These are phyloP conservation scores for Cladosporium sphaerospermum DNA, from an alignment of 2,329 filamentous ascomycete genomes.

Conservation along the genomic window DNA sequence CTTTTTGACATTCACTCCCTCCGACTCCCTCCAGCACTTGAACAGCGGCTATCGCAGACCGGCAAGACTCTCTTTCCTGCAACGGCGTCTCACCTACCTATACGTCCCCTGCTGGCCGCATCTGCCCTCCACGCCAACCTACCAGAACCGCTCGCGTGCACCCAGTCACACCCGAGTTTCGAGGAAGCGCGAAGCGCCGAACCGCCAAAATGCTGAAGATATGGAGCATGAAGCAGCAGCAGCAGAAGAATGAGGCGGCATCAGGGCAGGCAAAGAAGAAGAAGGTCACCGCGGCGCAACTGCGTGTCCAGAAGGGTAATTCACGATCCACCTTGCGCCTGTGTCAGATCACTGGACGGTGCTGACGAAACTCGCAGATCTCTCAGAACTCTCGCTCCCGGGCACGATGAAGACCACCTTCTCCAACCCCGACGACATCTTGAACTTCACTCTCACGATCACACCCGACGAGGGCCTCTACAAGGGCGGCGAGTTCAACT, in stretches of 20 bases:
- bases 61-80: neutral
- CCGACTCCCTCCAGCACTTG: neutral
- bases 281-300: slow-evolving; percentile 93
- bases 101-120: neutral
- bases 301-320: slow-evolving; percentile 90
- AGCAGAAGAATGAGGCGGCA: slow-evolving; percentile 87
- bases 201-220: slow-evolving; percentile 85
- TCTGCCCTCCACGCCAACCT: neutral
- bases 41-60: too few species aligned
- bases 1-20: neutral
- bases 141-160: slow-evolving; percentile 1
- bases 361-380: slow-evolving; percentile 48
- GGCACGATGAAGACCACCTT: slow-evolving; percentile 77
- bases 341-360: neutral
- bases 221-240: slow-evolving; percentile 96
- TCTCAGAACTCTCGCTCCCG: slow-evolving; percentile 72
- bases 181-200: slow-evolving; percentile 9
- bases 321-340: neutral
- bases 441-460: slow-evolving; percentile 76
- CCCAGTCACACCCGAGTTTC: slow-evolving; percentile 1
- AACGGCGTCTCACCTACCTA: neutral
- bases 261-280: slow-evolving; percentile 78
- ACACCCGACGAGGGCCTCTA: slow-evolving; percentile 85
- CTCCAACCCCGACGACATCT: slow-evolving; percentile 75
- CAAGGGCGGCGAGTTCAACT: slow-evolving; percentile 79